Base-by-base conservation (phyloP, 257 asterid genomes). In the Nyctanthes arbortristis region DNA sequence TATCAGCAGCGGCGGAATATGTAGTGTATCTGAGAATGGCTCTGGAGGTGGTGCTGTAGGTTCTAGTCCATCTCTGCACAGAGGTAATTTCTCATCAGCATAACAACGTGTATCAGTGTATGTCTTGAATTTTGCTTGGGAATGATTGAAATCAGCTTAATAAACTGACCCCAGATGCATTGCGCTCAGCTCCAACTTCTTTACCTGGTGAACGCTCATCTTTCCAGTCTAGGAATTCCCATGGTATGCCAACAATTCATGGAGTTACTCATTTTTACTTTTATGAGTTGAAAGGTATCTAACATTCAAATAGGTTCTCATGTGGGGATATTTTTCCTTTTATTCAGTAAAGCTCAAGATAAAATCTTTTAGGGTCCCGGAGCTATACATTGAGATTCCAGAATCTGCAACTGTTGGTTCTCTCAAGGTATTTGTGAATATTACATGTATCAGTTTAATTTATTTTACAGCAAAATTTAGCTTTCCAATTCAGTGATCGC, bases 381-480 rank as follows among this genome's bases (percentile, higher is more conserved):
- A 94, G 81, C 72, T 94, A 71, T 82, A 77, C 37, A 84, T 94
- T 18, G 98, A 94, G 87, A 87, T 94, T 61, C 90, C 98, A 34
- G 99, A 94, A 88, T 86, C 82, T 74, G 93, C 97, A 69, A 91
- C 99, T 7, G 88, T 94, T 76, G 97, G 93, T 75, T 88, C 95
- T 74, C 87, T 94, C 29, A 91, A 89, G 97, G 99, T 92, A 85
- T 14, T 69, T 63, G 36, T 69, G n/a, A n/a, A n/a, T n/a, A n/a
- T n/a, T n/a, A n/a, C n/a, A n/a, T n/a, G 43, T 57, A 40, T 7
- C 65, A 37, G 28, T 49, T 52, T 65, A 29, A 34, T 43, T 36
- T 37, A 7, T 5, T 61, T 57, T 28, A 16, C 22, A 20, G 29
- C n/a, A n/a, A n/a, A n/a, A 10, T 6, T 49, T 49, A 49, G 58